Conservation (phyloP, 164 flowering plant species). For the Magnolia kwangsiensis region DNA sequence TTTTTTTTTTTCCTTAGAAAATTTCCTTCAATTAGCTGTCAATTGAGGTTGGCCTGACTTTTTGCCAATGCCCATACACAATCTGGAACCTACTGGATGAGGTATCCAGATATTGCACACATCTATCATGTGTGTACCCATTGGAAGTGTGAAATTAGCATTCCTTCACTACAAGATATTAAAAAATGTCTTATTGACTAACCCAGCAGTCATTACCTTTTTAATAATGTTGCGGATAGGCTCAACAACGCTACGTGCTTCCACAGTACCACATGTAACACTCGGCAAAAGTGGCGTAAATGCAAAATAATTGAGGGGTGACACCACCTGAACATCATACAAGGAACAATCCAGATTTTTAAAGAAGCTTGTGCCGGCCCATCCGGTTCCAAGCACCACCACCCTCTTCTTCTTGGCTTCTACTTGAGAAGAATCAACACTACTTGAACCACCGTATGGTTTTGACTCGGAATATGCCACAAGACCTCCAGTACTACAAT, state of each 20-base stretch:
- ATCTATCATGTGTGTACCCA: too few relatives aligned
- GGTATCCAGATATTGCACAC: too few relatives aligned
- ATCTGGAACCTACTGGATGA: too few relatives aligned
- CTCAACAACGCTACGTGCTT: conserved; percentile 89
- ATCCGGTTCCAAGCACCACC: conserved; percentile 91
- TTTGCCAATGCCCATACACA: too few relatives aligned
- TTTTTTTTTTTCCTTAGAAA: too few relatives aligned
- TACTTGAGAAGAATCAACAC: conserved; percentile 15
- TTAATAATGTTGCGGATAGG: conserved; percentile 70
- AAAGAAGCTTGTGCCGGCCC: conserved; percentile 87
- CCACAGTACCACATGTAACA: conserved; percentile 88
- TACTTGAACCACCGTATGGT: conserved; percentile 10
- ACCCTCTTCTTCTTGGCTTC: conserved; percentile 62
- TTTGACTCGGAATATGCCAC: conserved; percentile 62
- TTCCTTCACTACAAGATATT: too few relatives aligned
- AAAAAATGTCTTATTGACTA: too few relatives aligned
- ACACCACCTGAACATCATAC: conserved; percentile 81
- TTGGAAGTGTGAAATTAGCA: too few relatives aligned
- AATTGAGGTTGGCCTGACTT: too few relatives aligned
- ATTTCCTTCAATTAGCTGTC: too few relatives aligned
- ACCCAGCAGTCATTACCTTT: conserved; percentile 40
- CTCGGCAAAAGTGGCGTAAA: conserved; percentile 90
- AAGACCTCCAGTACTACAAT: conserved; percentile 64
- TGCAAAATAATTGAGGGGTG: conserved; percentile 86
- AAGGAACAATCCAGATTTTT: conserved; percentile 64